phyloP scores from a whole-genome alignment of 148 eudicot species.

The Vaccinium vitisidaea region DNA sequence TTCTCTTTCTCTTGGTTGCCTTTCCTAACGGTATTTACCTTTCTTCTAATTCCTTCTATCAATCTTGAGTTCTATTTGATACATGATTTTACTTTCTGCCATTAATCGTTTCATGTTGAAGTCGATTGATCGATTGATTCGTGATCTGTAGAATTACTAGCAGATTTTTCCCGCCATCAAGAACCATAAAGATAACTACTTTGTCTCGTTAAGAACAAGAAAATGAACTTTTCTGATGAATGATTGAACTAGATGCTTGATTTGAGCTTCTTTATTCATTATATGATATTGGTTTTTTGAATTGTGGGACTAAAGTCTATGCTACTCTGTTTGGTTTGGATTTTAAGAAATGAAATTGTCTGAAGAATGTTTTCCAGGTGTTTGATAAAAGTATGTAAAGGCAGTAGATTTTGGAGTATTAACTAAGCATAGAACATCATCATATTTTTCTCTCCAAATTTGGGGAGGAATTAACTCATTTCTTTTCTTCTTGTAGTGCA shows the following conservation, averaged over 20 bases:
- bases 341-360: background rate
- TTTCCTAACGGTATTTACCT: conserved; percentile 21
- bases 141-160: background rate
- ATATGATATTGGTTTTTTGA: background rate
- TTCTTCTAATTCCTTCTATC: background rate
- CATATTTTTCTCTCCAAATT: background rate
- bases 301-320: background rate
- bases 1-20: conserved; percentile 19
- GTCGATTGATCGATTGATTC: background rate
- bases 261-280: background rate
- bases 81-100: background rate
- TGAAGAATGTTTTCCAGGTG: background rate
- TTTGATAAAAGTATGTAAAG: background rate
- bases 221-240: background rate
- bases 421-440: background rate
- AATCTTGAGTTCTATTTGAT: background rate
- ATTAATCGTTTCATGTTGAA: background rate
- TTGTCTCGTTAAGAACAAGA: background rate
- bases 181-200: background rate
- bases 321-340: background rate
- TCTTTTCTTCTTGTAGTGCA: background rate
- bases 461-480: conserved; percentile 7
- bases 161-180: background rate
- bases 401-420: background rate
- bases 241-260: background rate